Base-by-base conservation (phyloP, 2,329 filamentous ascomycete genomes). In the Tolypocladium tropicale region DNA sequence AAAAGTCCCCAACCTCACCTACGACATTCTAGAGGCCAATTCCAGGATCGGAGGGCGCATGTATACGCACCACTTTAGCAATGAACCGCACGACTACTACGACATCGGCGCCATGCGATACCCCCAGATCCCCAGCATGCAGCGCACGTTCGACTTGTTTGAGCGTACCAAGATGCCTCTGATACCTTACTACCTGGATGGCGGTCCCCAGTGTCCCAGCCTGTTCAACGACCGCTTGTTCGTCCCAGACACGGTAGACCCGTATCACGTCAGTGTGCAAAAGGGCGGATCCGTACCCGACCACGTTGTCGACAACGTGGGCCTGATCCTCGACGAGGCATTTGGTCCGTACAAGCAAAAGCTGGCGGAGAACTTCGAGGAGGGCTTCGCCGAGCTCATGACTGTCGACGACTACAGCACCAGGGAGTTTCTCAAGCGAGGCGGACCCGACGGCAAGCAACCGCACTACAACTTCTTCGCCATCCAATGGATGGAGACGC, bases 101-200 rank as follows among this genome's bases (percentile, higher is more conserved):
- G 72, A 75, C 57, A 60, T 74, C 36, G 72, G 72, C 0, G 72
- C 72, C 5, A 74, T 74, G 72, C 60, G 72, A 18, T 72, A 66
- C 55, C 72, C 72, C 0, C 39, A 70, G 5, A 72, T 65, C 33
- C 48, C 58, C 5, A 60, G 62, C 53, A 72, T 70, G 70, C 14
- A 55, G 16, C 50, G 57, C 7, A 53, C 55, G 14, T 58, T 58
- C 52, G 50, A 56, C 30, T 34, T 58, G 11, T 58, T 58, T 28
- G 32, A 54, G 37, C 43, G 48, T 18, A 57, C 53, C n/a, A 41
- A 21, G 2, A 34, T 55, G 33, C 56, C 48, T 12, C 49, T 55
- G 32, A 57, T 55, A 28, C 52, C 49, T 18, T 50, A 60, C 56
- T 51, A 60, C 53, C 16, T 64, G 5, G 14, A 46, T 16, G 43